Conservation (phyloP, 257 asterid species). For the Cynanchum wilfordii region DNA sequence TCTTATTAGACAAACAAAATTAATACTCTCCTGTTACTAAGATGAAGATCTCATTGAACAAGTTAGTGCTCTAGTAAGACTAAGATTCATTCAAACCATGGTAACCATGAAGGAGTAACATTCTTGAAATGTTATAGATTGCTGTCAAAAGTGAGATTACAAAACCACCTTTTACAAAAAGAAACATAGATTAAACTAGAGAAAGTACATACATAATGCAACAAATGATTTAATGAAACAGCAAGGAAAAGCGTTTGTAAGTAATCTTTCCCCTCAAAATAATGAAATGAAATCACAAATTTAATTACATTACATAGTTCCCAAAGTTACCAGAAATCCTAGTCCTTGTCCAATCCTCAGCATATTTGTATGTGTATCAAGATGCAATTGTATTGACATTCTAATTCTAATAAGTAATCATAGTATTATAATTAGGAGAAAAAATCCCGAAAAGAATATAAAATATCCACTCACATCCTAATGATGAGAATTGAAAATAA, state of each 20-base stretch:
- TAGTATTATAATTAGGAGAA: background rate
- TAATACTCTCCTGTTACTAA: background rate
- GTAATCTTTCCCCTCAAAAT: background rate
- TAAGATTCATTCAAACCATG: background rate
- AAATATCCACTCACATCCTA: background rate
- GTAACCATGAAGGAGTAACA: background rate
- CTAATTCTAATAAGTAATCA: background rate
- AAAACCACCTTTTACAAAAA: background rate
- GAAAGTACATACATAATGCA: background rate
- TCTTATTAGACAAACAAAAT: background rate
- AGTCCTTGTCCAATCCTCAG: background rate
- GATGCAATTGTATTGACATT: background rate
- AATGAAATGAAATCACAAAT: background rate
- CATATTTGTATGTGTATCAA: background rate
- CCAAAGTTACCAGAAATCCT: background rate
- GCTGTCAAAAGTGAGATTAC: background rate
- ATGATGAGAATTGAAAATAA: background rate
- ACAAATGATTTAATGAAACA: background rate
- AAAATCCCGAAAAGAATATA: background rate
- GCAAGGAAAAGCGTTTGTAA: background rate
- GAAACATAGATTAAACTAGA: background rate
- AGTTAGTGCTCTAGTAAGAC: background rate
- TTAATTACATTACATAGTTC: background rate
- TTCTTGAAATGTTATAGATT: background rate
- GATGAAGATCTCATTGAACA: conserved; percentile 5